Evolutionary conservation across 352 stramenopile species (phyloP).

Genomic region (Phytophthora pisi): DNA sequence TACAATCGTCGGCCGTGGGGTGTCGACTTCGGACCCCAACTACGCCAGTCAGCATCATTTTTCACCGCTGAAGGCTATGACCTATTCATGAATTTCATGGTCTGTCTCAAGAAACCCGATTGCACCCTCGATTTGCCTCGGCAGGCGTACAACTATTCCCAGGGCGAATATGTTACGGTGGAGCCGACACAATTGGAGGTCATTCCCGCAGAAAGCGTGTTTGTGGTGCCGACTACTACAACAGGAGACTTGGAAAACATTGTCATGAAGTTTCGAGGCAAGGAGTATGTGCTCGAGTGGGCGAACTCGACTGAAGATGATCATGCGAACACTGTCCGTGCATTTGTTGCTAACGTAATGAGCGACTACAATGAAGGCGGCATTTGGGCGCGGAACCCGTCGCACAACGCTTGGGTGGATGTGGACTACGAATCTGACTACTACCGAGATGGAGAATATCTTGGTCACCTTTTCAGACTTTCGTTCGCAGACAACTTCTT

Average conservation of each 20-base stretch:
- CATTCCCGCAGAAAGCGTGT: slow-evolving; percentile 13
- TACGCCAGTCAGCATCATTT: slow-evolving; percentile 32
- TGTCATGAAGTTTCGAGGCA: slow-evolving; percentile 27
- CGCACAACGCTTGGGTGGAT: slow-evolving; percentile 1
- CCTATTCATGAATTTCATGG: slow-evolving; percentile 36
- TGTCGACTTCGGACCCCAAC: slow-evolving; percentile 13
- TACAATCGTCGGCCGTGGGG: slow-evolving; percentile 2
- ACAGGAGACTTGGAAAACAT: slow-evolving; percentile 19
- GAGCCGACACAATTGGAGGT: slow-evolving; percentile 22
- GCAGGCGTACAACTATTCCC: slow-evolving; percentile 7
- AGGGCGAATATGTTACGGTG: neutral
- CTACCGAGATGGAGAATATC: neutral
- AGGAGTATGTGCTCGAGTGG: slow-evolving; percentile 17
- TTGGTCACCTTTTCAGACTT: neutral
- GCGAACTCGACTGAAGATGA: neutral
- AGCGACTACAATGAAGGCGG: slow-evolving; percentile 6
- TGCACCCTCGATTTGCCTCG: slow-evolving; percentile 28
- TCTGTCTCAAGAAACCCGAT: slow-evolving; percentile 27
- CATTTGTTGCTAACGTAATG: slow-evolving; percentile 4
- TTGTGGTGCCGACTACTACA: slow-evolving; percentile 14
- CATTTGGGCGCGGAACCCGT: slow-evolving; percentile 13
- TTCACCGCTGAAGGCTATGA: slow-evolving; percentile 38
- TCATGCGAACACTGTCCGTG: neutral
- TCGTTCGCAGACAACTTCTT: slow-evolving; percentile 20
- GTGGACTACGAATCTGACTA: slow-evolving; percentile 4